A percentile compares a stretch with the other conserved stretches of the same genome.
Evolutionary conservation across 176 grass and related monocot genomes (phyloP).

Genomic region (Neostapfia colusana): DNA sequence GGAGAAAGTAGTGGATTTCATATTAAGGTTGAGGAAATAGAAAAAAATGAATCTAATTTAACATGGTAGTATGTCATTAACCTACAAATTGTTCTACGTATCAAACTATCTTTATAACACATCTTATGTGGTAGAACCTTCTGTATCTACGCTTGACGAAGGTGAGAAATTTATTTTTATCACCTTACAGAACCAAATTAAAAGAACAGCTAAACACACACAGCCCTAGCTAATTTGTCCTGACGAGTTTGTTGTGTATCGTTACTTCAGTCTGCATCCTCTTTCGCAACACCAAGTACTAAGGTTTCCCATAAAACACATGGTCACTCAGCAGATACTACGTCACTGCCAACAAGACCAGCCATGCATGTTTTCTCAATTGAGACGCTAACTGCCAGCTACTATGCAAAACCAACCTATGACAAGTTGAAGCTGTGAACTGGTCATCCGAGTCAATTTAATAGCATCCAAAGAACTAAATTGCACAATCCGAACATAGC

Average conservation of each 20-base stretch:
- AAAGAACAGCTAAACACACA: conserved; percentile 16
- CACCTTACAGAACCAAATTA: conserved; percentile 2
- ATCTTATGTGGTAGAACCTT: background rate
- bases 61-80: too few species aligned
- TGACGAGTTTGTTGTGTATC: background rate
- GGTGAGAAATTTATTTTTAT: background rate
- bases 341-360: background rate
- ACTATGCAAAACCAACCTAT: background rate
- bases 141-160: background rate
- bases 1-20: conserved; percentile 15
- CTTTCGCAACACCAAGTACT: background rate
- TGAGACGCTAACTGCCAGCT: background rate
- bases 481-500: background rate
- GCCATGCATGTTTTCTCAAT: background rate
- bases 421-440: background rate
- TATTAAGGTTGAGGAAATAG: background rate
- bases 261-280: background rate
- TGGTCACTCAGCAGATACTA: background rate
- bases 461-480: background rate
- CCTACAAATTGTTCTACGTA: too few species aligned
- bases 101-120: background rate
- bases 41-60: background rate
- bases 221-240: background rate
- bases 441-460: background rate
- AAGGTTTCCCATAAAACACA: background rate